Conservation (phyloP, 2,329 filamentous ascomycete genomes). For the Alternaria sp. region DNA sequence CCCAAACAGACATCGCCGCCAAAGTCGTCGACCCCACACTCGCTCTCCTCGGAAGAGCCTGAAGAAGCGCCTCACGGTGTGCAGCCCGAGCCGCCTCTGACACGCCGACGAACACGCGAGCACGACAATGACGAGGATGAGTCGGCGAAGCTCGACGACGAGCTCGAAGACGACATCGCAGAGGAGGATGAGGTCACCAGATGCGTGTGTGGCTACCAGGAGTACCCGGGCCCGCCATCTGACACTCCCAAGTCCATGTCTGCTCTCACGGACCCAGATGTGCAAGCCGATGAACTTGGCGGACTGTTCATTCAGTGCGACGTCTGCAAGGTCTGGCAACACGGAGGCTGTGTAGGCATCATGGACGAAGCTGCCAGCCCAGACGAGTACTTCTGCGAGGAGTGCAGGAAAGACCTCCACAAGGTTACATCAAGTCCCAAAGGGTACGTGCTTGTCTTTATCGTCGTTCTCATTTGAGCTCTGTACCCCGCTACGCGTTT, state of each 20-base stretch:
- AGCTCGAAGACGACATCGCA: constrained; percentile 67
- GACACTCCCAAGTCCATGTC: constrained; percentile 62
- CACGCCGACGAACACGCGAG: constrained; percentile 79
- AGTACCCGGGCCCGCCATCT: constrained; percentile 82
- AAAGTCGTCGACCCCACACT: constrained; percentile 77
- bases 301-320: constrained; percentile 99
- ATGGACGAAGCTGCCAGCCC: constrained; percentile 92
- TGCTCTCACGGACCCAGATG: constrained; percentile 63
- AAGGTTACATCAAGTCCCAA: constrained; percentile 79
- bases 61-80: constrained; percentile 62
- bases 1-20: constrained; percentile 75
- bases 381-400: constrained; percentile 97
- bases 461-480: constrained; percentile 14
- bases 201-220: constrained; percentile 92
- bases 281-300: constrained; percentile 74
- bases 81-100: constrained; percentile 70
- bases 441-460: constrained; percentile 69
- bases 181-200: constrained; percentile 87
- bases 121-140: constrained; percentile 68
- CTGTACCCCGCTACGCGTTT: neutral
- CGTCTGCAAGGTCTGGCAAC: constrained; percentile 97
- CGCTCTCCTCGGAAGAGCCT: constrained; percentile 71
- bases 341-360: constrained; percentile 96
- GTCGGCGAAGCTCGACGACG: constrained; percentile 57
- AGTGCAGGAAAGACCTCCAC: constrained; percentile 91